phyloP scores from a whole-genome alignment of 2,329 filamentous ascomycete species.

The Phialophora verrucosa region DNA sequence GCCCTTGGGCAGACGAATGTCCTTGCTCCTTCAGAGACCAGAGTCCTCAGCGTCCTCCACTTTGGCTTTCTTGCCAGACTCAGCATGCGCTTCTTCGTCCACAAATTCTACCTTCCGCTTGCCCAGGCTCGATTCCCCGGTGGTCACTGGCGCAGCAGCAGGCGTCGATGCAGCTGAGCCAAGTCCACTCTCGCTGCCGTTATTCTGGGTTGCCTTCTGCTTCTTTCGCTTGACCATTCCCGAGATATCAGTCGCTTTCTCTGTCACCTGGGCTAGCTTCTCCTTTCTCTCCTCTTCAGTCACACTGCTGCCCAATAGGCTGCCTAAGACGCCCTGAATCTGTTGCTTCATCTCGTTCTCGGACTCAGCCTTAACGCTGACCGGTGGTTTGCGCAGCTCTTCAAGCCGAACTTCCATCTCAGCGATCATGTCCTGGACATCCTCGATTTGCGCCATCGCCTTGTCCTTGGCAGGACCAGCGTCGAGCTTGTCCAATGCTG shows the following conservation, averaged over 20 bases:
- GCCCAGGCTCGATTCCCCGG: constrained; percentile 28
- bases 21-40: constrained; percentile 10
- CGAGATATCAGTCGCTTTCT: constrained; percentile 64
- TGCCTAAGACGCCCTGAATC: constrained; percentile 63
- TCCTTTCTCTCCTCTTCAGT: constrained; percentile 59
- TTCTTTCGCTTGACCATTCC: constrained; percentile 64
- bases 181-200: constrained; percentile 27
- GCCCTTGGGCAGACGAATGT: not conserved
- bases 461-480: constrained; percentile 48
- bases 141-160: constrained; percentile 15
- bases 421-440: constrained; percentile 65
- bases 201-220: constrained; percentile 34
- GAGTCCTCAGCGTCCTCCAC: constrained; percentile 33
- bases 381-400: constrained; percentile 63
- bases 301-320: constrained; percentile 58
- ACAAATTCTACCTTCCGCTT: constrained; percentile 38
- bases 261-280: constrained; percentile 60
- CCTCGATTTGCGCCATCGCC: constrained; percentile 56
- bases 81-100: constrained; percentile 31
- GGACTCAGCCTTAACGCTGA: constrained; percentile 51
- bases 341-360: constrained; percentile 44
- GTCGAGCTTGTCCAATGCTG: constrained; percentile 48
- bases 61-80: constrained; percentile 32
- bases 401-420: constrained; percentile 66
- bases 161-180: constrained; percentile 35